Conservation (phyloP, 352 stramenopile genomes). For the Globisporangium rhizosaccharum region DNA sequence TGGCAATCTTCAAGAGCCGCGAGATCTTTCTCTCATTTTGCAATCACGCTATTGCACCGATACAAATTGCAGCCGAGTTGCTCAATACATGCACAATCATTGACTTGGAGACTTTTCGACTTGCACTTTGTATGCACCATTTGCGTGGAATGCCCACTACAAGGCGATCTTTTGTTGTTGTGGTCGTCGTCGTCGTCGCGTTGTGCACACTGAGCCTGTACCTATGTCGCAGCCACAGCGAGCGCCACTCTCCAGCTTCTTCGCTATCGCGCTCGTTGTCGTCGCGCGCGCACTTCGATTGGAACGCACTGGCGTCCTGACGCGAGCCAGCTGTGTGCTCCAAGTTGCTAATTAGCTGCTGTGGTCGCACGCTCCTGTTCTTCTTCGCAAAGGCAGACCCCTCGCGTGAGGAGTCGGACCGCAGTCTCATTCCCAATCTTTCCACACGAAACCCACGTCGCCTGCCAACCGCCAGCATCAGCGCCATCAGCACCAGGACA, state of each 20-base stretch:
- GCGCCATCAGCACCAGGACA: not conserved
- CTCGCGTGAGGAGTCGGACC: conserved; percentile 11
- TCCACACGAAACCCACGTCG: conserved; percentile 13
- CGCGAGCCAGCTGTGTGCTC: not conserved
- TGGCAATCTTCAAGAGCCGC: not conserved
- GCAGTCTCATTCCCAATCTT: conserved; percentile 13
- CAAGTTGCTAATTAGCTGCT: not conserved
- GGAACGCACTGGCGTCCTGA: not conserved
- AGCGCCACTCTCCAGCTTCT: not conserved
- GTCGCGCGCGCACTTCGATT: not conserved
- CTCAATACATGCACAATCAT: not conserved
- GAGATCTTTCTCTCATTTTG: not conserved
- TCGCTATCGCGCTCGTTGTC: not conserved
- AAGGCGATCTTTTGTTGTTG: not conserved
- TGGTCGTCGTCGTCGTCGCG: not conserved
- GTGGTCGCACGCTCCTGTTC: not conserved
- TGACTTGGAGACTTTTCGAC: not conserved
- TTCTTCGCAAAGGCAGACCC: not conserved
- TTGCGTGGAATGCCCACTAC: not conserved
- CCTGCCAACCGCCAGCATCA: not conserved
- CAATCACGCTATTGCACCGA: not conserved
- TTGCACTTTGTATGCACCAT: not conserved
- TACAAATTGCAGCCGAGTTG: not conserved
- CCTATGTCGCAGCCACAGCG: not conserved
- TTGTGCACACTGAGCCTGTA: not conserved